These are phyloP conservation scores for Geosmithia morbida DNA, from an alignment of 2,329 filamentous ascomycete genomes.

Conservation along the genomic window DNA sequence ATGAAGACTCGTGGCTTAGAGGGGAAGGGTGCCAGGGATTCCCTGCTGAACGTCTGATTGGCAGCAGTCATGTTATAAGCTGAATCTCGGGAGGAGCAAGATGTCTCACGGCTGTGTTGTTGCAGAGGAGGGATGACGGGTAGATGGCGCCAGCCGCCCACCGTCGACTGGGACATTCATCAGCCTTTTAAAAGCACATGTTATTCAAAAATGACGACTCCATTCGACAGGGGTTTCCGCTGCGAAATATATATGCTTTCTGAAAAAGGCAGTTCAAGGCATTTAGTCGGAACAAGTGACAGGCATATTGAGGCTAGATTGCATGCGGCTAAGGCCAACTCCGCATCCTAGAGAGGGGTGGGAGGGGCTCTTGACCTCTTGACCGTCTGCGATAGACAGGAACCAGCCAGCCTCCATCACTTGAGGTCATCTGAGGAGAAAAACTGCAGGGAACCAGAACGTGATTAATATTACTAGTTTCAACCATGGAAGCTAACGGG, in stretches of 20 bases:
- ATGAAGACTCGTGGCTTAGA: slow-evolving; percentile 22
- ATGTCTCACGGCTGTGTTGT: not conserved
- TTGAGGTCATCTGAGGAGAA: too few species aligned
- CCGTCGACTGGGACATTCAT: not conserved
- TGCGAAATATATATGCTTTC: not conserved
- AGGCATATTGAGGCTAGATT: not conserved
- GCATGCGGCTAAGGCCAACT: not conserved
- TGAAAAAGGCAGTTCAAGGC: not conserved
- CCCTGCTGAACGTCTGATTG: not conserved
- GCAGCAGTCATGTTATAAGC: not conserved
- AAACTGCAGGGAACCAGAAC: too few species aligned
- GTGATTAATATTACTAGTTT: too few species aligned
- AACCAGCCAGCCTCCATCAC: too few species aligned
- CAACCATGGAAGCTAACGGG: too few species aligned
- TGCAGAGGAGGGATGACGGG: not conserved
- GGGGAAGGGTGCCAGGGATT: not conserved
- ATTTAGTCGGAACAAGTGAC: not conserved
- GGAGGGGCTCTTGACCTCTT: not conserved
- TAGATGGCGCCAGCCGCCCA: not conserved
- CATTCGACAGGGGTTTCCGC: not conserved
- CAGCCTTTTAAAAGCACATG: not conserved
- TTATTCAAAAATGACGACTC: not conserved
- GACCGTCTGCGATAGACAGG: not conserved
- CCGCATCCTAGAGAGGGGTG: not conserved
- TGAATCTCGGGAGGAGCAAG: not conserved